Evolutionary conservation across 371 early-diverging fungal species (phyloP).

Genomic region (Circinella minor): DNA sequence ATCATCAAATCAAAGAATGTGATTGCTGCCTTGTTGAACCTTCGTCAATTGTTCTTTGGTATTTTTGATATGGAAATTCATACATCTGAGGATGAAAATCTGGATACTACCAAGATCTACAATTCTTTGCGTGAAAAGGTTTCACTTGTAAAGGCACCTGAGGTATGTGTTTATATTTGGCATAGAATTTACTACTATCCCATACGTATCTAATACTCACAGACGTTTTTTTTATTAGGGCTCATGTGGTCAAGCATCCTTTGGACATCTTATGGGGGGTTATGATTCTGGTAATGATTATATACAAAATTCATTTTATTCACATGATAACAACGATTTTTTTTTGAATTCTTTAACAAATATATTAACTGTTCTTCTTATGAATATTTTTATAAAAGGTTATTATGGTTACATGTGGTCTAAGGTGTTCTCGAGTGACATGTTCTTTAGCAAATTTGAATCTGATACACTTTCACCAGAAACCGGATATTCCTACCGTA

Average conservation of each 20-base stretch:
- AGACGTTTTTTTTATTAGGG: constrained; percentile 22
- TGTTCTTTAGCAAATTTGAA: constrained; percentile 80
- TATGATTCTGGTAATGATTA: constrained; percentile 69
- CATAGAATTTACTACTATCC: background rate
- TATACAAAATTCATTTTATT: background rate
- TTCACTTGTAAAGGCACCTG: constrained; percentile 58
- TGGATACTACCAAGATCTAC: constrained; percentile 65
- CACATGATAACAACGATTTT: no score
- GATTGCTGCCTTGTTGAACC: constrained; percentile 71
- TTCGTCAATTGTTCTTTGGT: constrained; percentile 83
- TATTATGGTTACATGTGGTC: constrained; percentile 77
- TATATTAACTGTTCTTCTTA: no score
- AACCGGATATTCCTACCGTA: constrained; percentile 67
- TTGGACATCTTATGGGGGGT: constrained; percentile 83
- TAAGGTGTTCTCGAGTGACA: constrained; percentile 85
- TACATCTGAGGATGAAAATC: constrained; percentile 51
- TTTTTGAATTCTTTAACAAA: no score
- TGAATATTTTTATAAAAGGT: constrained; percentile 8
- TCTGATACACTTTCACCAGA: constrained; percentile 58
- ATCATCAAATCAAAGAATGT: constrained; percentile 78
- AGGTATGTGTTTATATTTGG: constrained; percentile 25
- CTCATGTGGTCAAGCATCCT: constrained; percentile 55
- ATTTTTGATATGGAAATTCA: constrained; percentile 79
- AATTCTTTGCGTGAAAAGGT: constrained; percentile 68
- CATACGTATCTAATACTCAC: background rate